These are phyloP conservation scores for Chaetoceros muelleri DNA, from an alignment of 108 stramenopile genomes.

Conservation along the genomic window DNA sequence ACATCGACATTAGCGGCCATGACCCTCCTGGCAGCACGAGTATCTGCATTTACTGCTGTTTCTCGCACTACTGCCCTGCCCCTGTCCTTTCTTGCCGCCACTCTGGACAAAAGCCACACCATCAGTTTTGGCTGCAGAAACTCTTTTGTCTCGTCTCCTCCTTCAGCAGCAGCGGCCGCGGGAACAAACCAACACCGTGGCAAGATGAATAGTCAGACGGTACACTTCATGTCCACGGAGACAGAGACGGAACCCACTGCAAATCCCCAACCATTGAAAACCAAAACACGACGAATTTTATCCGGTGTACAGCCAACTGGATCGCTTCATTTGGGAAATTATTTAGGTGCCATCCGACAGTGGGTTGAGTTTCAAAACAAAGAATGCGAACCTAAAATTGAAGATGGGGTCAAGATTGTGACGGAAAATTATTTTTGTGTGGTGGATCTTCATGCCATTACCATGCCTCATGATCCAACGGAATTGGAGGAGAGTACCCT, in stretches of 20 bases:
- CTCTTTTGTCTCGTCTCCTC: no score
- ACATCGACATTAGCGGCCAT: no score
- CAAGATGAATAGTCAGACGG: no score
- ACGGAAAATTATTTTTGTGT: constrained; percentile 95
- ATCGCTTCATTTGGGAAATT: constrained; percentile 95
- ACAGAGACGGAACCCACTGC: constrained; percentile 2
- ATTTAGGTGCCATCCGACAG: constrained; percentile 94
- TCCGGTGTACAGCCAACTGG: constrained; percentile 98
- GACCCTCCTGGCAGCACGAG: no score
- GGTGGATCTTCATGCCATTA: constrained; percentile 99
- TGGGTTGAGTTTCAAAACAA: constrained; percentile 94
- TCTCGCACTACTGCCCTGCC: no score
- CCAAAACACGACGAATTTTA: constrained; percentile 61
- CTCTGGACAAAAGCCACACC: no score
- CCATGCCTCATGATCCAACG: constrained; percentile 92
- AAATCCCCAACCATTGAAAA: constrained; percentile 17
- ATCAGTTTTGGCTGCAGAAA: no score
- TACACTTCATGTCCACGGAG: constrained; percentile 1
- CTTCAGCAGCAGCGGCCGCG: no score
- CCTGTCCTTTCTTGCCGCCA: no score
- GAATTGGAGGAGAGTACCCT: constrained; percentile 71
- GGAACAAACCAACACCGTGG: no score
- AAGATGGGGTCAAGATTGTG: constrained; percentile 23
- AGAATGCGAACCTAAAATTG: constrained; percentile 33
- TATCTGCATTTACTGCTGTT: no score